Evolutionary conservation across 1,139 yeast species (phyloP).

Genomic region (Wickerhamomyces sp.): DNA sequence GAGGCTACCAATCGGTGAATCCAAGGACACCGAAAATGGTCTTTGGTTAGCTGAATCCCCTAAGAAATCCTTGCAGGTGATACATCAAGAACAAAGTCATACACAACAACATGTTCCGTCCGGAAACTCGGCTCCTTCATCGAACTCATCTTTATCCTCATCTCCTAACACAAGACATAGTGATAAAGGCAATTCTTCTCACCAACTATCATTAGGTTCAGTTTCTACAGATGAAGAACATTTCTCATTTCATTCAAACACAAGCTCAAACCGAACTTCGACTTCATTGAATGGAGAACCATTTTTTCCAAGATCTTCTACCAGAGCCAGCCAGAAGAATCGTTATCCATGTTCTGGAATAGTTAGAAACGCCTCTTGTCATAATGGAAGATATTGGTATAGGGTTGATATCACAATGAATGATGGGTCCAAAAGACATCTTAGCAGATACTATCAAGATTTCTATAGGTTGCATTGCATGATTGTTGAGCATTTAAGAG

Average conservation of each 20-base stretch:
- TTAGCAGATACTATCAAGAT: conserved; percentile 58
- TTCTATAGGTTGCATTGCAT: conserved; percentile 53
- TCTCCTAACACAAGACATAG: not conserved
- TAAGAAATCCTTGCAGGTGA: too few species aligned
- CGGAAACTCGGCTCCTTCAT: not conserved
- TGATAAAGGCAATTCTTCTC: not conserved
- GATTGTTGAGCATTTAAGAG: conserved; percentile 32
- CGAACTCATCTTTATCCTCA: conserved; percentile 2
- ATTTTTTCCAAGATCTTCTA: not conserved
- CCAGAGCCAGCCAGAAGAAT: not conserved
- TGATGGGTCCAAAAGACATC: conserved; percentile 40
- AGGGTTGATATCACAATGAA: conserved; percentile 44
- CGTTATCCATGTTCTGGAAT: conserved; percentile 36
- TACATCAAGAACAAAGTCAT: too few species aligned
- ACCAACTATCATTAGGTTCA: too few species aligned
- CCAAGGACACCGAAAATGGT: too few species aligned
- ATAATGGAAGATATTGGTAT: conserved; percentile 55
- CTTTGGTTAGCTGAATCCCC: too few species aligned
- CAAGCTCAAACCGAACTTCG: not conserved
- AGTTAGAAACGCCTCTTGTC: conserved; percentile 54
- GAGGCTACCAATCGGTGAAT: conserved; percentile 33
- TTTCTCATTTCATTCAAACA: conserved; percentile 8
- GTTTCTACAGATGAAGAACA: conserved; percentile 6
- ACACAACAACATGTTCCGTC: too few species aligned
- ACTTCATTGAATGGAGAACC: not conserved